phyloP scores from a whole-genome alignment of 139 green algal genomes.

The Chlamydomonas schloesseri region DNA sequence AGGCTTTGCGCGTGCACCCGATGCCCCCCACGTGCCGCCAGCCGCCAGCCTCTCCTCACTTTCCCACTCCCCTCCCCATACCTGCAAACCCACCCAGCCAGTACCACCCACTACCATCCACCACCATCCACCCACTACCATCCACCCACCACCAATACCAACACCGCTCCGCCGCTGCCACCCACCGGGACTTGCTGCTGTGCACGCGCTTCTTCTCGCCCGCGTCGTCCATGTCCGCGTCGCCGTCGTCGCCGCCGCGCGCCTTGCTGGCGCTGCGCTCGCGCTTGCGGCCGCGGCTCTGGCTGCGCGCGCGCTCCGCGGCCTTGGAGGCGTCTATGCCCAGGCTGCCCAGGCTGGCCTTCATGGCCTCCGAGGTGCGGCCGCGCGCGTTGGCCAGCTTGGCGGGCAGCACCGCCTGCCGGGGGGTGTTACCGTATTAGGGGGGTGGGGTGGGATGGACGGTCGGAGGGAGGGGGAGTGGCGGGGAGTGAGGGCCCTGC shows the following conservation, averaged over 20 bases:
- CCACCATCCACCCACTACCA: too few species aligned
- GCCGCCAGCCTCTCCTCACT: too few species aligned
- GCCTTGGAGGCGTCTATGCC: conserved; percentile 91
- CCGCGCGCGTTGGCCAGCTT: conserved; percentile 52
- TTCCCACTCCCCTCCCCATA: too few species aligned
- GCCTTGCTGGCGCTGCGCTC: conserved; percentile 63
- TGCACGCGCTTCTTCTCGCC: conserved; percentile 85
- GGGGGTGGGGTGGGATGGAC: too few species aligned
- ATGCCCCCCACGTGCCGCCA: too few species aligned
- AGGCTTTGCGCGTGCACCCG: too few species aligned
- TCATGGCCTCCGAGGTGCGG: conserved; percentile 56
- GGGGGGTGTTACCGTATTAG: background rate
- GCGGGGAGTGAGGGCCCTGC: too few species aligned
- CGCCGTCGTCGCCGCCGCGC: conserved; percentile 32
- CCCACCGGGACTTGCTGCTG: conserved; percentile 83
- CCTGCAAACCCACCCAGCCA: too few species aligned
- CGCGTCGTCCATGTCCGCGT: conserved; percentile 71
- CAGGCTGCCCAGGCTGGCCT: conserved; percentile 75
- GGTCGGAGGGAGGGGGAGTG: too few species aligned
- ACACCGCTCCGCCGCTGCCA: background rate
- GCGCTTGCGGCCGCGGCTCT: conserved; percentile 79
- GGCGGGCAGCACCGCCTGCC: conserved; percentile 75
- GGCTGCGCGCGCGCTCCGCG: conserved; percentile 69
- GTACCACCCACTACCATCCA: too few species aligned
- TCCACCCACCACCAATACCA: too few species aligned